Percentiles rank a stretch among this genome's conserved stretches.
phyloP scores from a whole-genome alignment of 2,329 filamentous ascomycete genomes.

The Aspergillaceae sp. region DNA sequence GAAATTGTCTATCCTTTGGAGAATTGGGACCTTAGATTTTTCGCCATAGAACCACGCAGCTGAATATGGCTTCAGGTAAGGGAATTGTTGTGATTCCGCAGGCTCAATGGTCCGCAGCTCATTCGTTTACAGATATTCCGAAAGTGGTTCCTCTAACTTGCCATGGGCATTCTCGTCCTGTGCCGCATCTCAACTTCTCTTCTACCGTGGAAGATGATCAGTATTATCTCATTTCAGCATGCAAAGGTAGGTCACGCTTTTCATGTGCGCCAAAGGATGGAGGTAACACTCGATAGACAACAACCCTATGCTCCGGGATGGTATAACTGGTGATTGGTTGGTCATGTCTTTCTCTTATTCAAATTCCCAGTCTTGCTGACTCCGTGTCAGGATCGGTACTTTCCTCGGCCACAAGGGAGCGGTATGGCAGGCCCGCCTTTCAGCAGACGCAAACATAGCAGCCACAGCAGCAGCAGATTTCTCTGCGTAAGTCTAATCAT shows the following conservation, averaged over 20 bases:
- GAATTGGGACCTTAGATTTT: conserved; percentile 3
- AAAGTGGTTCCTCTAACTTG: conserved; percentile 81
- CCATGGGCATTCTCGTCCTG: conserved; percentile 86
- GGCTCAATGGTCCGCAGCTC: not conserved
- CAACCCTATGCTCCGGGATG: conserved; percentile 96
- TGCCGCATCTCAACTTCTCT: conserved; percentile 87
- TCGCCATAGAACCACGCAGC: conserved; percentile 1
- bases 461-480: conserved; percentile 96
- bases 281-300: conserved; percentile 54
- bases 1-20: conserved; percentile 1
- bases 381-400: conserved; percentile 65
- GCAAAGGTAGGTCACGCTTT: conserved; percentile 56
- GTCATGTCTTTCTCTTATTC: conserved; percentile 12
- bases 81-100: not conserved
- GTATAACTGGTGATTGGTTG: conserved; percentile 87
- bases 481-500: conserved; percentile 58
- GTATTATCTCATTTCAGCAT: conserved; percentile 89
- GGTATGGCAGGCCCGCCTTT: conserved; percentile 91
- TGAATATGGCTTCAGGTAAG: conserved; percentile 19
- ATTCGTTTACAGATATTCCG: conserved; percentile 28
- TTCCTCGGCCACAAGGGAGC: conserved; percentile 98
- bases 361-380: not conserved
- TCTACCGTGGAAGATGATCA: conserved; percentile 70
- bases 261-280: conserved; percentile 1
- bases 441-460: conserved; percentile 75